Evolutionary conservation across 2,329 filamentous ascomycete species (phyloP), one percentile per base, ranked within the genome.

Genomic region (Aspergillus tubingensis): DNA sequence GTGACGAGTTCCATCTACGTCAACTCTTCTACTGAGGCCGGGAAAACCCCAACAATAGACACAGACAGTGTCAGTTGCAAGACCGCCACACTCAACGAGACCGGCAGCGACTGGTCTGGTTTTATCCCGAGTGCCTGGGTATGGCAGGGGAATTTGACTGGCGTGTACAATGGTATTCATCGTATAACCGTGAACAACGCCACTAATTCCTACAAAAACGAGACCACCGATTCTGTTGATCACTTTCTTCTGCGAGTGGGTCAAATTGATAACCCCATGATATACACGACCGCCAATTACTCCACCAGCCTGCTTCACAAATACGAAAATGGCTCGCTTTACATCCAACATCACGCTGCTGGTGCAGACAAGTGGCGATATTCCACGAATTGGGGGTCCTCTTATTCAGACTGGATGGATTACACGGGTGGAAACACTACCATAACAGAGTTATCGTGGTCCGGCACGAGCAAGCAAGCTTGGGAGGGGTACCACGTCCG

Each of bases 351-450:
- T 65, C 79, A 81, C 58, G 86, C 86, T 3, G 74, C 85, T 8
- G 86, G 86, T 27, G 86, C 86, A 5, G 83, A 86, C 65, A 81
- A 81, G 65, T 88, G 82, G 75, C 83, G 86, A 11, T 88, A 86
- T 68, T 85, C 83, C 25, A 81, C 82, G 27, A 85, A 85, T 58
- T 89, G 83, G 79, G 85, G 83, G n/a, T 83, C 81, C 2, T 77
- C 78, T 0, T 89, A 83, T 78, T 86, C 82, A 41, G 70, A 82
- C 5, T 88, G 86, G 86, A 68, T 77, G 25, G 71, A 79, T 8
- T 88, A 88, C 69, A 67, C 64, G 10, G 80, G 82, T 44, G 79
- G 78, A 5, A 83, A 83, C 57, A 76, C 75, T 7, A 80, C 78
- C n/a, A 72, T 86, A 19, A 60, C 76, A 17, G 69, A 75, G 41